Conservation (phyloP, 192 early-diverging fungal genomes). For the Coemansia furcata region DNA sequence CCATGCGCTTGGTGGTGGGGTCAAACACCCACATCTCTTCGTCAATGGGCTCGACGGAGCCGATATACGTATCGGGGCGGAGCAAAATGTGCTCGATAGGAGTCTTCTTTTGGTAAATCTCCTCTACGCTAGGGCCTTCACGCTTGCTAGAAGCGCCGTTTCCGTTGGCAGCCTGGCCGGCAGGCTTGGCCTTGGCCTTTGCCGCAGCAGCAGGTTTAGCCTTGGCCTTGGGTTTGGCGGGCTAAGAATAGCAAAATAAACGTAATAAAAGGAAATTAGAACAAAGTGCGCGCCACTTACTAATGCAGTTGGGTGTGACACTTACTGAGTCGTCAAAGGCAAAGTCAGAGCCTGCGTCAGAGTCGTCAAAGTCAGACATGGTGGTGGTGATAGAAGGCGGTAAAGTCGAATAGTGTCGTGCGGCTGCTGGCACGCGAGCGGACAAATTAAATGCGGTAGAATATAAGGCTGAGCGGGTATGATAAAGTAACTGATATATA, state of each 20-base stretch:
- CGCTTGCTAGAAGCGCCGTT: slow-evolving; percentile 3
- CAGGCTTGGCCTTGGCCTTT: slow-evolving; percentile 19
- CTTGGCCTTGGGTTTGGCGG: slow-evolving; percentile 35
- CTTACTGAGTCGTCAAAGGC: slow-evolving; percentile 23
- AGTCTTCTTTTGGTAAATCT: slow-evolving; percentile 94
- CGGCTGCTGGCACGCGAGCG: not conserved
- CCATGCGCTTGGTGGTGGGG: slow-evolving; percentile 58
- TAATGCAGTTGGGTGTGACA: not conserved
- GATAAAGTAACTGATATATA: not conserved
- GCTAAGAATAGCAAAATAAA: slow-evolving; percentile 13
- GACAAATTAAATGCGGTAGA: not conserved
- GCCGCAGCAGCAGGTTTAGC: slow-evolving; percentile 7
- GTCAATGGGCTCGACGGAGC: slow-evolving; percentile 80
- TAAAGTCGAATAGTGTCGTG: not conserved
- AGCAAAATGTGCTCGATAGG: slow-evolving; percentile 94
- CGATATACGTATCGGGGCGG: slow-evolving; percentile 96
- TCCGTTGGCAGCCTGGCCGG: slow-evolving; percentile 8
- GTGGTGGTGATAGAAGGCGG: not conserved
- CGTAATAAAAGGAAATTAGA: not conserved
- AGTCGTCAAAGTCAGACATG: slow-evolving; percentile 49
- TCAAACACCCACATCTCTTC: slow-evolving; percentile 87
- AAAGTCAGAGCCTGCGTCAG: slow-evolving; percentile 43
- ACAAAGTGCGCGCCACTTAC: not conserved
- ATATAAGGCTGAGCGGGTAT: not conserved
- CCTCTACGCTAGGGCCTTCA: slow-evolving; percentile 60